Evolutionary conservation across 2,329 filamentous ascomycete genomes (phyloP).

Genomic region (Diplodia scrobiculata): DNA sequence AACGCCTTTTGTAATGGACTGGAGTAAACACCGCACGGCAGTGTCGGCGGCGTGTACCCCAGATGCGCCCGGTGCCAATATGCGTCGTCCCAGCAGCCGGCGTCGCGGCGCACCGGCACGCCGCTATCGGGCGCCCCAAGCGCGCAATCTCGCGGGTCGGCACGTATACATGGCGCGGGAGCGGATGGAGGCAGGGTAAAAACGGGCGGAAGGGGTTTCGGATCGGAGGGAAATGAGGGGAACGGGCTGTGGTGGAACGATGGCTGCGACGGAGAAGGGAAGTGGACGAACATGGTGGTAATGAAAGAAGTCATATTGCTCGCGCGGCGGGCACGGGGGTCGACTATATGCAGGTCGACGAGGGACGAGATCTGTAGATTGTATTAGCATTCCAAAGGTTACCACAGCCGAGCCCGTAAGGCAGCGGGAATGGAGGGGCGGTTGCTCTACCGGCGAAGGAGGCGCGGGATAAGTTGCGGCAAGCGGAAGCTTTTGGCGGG

Average conservation of each 20-base stretch:
- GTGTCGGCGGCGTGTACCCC: constrained; percentile 31
- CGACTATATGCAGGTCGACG: constrained; percentile 20
- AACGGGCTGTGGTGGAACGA: constrained; percentile 40
- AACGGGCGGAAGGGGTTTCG: constrained; percentile 48
- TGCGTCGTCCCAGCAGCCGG: constrained; percentile 25
- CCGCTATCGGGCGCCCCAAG: constrained; percentile 27
- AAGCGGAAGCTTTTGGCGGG: constrained; percentile 1
- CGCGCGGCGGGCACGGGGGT: constrained; percentile 13
- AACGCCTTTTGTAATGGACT: constrained; percentile 40
- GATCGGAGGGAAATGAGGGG: constrained; percentile 39
- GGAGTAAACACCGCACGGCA: constrained; percentile 37
- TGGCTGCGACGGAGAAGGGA: constrained; percentile 39
- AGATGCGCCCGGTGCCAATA: constrained; percentile 24
- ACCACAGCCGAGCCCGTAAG: constrained; percentile 11
- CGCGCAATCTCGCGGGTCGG: constrained; percentile 21
- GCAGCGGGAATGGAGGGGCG: constrained; percentile 26
- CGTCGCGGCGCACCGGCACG: constrained; percentile 30
- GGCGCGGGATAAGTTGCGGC: neutral
- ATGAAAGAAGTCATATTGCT: constrained; percentile 73
- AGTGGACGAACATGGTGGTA: constrained; percentile 71
- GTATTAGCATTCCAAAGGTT: constrained; percentile 28
- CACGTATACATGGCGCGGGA: constrained; percentile 13
- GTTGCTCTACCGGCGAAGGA: constrained; percentile 14
- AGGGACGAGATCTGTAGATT: constrained; percentile 18
- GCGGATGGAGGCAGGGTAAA: constrained; percentile 47